These are phyloP conservation scores for Thermomucor indicae-seudaticae DNA, from an alignment of 371 early-diverging fungal species.

Conservation along the genomic window DNA sequence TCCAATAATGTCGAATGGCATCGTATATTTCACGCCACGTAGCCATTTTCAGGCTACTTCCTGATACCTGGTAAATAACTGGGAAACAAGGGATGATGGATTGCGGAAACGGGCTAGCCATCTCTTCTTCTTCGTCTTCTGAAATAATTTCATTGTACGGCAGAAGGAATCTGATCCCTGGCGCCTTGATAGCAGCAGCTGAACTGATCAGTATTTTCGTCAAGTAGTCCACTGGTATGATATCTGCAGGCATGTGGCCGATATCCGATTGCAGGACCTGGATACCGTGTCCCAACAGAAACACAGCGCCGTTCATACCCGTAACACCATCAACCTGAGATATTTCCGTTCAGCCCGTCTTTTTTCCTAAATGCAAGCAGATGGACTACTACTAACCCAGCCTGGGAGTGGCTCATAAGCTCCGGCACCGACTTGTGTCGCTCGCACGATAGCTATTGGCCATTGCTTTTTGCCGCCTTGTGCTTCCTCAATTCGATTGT, in stretches of 20 bases:
- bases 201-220: slow-evolving; percentile 28
- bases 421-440: slow-evolving; percentile 57
- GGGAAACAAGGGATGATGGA: slow-evolving; percentile 37
- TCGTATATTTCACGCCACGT: slow-evolving; percentile 35
- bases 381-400: slow-evolving; percentile 50
- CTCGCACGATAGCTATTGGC: slow-evolving; percentile 58
- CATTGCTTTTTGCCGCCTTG: slow-evolving; percentile 45
- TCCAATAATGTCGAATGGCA: slow-evolving; percentile 37
- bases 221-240: slow-evolving; percentile 56
- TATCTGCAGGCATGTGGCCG: slow-evolving; percentile 35
- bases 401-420: slow-evolving; percentile 54
- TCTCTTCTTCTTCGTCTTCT: slow-evolving; percentile 19
- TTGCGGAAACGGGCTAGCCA: slow-evolving; percentile 11
- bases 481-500: slow-evolving; percentile 45
- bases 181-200: slow-evolving; percentile 24
- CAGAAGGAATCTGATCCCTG: slow-evolving; percentile 33
- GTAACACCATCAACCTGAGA: slow-evolving; percentile 53
- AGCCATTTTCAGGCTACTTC: slow-evolving; percentile 14
- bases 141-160: slow-evolving; percentile 39
- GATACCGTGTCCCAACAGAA: slow-evolving; percentile 37
- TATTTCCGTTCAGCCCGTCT: neutral
- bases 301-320: slow-evolving; percentile 43
- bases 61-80: slow-evolving; percentile 37
- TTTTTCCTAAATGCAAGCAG: neutral
- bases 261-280: slow-evolving; percentile 35